Base-by-base conservation (phyloP, 495 filamentous ascomycete genomes). In the Oleoguttula mirabilis region DNA sequence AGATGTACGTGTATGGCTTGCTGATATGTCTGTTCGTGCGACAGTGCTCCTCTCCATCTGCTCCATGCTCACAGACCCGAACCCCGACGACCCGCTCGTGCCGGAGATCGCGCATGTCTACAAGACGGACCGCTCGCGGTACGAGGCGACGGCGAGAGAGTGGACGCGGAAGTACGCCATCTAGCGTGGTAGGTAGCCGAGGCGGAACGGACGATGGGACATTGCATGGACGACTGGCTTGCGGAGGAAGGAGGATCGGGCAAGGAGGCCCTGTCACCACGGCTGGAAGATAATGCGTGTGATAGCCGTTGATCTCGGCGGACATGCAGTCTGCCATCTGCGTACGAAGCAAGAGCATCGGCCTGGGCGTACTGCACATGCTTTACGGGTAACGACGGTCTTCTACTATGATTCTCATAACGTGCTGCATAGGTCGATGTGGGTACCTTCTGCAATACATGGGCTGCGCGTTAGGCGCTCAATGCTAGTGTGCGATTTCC, bases 111-210 rank as follows among this genome's bases (percentile, higher is more conserved):
- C 90, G 21, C 90, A 98, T 56, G 90, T 98, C 56, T 98, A 98
- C 81, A 98, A 98, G 83, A 95, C 90, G 39, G 92, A 98, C 63
- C 83, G 84, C 40, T 74, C 80, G 43, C 74, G 86, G 57, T 98
- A 98, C 65, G 92, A 98, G 69, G 81, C 86, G 42, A 95, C 88
- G 47, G 90, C 90, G 43, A 77, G 90, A 57, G 90, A 98, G 66
- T 96, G 92, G 90, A 98, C 90, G 43, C 76, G 88, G 62, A 98
- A 96, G 73, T 96, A 96, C 65, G 92, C 90, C 55, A 88, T 94
- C 60, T 87, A 75, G 57, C 20, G 7, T 4, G n/a, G n/a, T n/a
- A n/a, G n/a, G n/a, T n/a, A n/a, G n/a, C n/a, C n/a, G n/a, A n/a
- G n/a, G n/a, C n/a, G n/a, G n/a, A n/a, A n/a, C n/a, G n/a, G n/a